Evolutionary conservation across 2,329 filamentous ascomycete species (phyloP), one percentile per base, ranked within the genome.

Genomic region (Ascochyta lentis): DNA sequence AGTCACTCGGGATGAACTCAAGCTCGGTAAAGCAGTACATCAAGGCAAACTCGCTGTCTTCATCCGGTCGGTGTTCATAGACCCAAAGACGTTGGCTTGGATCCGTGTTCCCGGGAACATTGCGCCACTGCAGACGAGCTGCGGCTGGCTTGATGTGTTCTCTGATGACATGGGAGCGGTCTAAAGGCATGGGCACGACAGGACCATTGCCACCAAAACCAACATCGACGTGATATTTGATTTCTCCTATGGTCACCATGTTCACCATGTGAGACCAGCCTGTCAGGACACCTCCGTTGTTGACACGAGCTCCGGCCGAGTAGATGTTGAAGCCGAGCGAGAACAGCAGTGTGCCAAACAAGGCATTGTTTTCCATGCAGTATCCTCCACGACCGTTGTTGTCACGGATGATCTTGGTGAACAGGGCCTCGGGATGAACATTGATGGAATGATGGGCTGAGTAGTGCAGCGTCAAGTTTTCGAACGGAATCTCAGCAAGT

Each of bases 1-100:
- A 76, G 46, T 76, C 74, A 16, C 53, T 58, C 0, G 66, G 68
- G 15, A 70, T 56, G 50, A 75, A 76, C 43, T 76, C 74, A 3
- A 76, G 58, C 61, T 76, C 74, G 13, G 82, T 81, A 70, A 92
- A 92, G 58, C 81, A 84, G 70, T 90, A 91, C 43, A 80, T 83
- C 1, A 83, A 77, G 22, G 81, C 77, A 85, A 88, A 92, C 2
- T 78, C 77, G 42, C 73, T 76, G 0, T 80, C 74, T 0, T 72
- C 67, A 16, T 71, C 61, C 4, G 60, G 65, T 3, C 66, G 66
- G 54, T 70, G 68, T 61, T 80, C 75, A 48, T 76, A 80, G 9
- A 79, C 75, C 79, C 79, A 81, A 4, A 80, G 61, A 22, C 78
- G 73, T 52, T 77, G 77, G 27, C 69, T 65, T 6, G 65, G 59